Percentiles rank a stretch among this genome's conserved stretches.
Evolutionary conservation across 116 monocot genomes (phyloP).

Genomic region (Phalaenopsis hybrid): DNA sequence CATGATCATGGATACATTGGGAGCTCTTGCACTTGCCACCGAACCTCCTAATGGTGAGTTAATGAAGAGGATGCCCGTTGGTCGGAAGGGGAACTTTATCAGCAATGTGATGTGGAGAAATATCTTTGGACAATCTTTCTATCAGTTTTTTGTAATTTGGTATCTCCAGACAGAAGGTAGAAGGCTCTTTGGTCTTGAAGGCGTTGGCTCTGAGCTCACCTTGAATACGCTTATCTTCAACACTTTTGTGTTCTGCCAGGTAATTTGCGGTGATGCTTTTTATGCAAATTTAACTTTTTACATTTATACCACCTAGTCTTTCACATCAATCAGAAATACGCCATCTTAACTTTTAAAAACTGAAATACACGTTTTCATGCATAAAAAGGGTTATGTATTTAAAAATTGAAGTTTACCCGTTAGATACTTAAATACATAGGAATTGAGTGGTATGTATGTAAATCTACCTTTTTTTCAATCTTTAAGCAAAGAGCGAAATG

Average conservation of each 20-base stretch:
- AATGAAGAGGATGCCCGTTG: constrained; percentile 65
- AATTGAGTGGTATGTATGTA: too few species aligned
- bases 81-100: constrained; percentile 62
- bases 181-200: constrained; percentile 41
- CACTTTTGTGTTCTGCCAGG: constrained; percentile 88
- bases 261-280: constrained; percentile 18
- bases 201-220: constrained; percentile 33
- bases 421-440: too few species aligned
- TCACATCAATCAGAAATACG: too few species aligned
- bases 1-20: constrained; percentile 92
- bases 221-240: constrained; percentile 85
- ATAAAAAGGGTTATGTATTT: too few species aligned
- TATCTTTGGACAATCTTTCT: constrained; percentile 66
- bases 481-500: too few species aligned
- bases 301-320: too few species aligned
- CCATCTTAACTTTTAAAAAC: too few species aligned
- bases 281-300: too few species aligned
- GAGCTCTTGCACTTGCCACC: constrained; percentile 82
- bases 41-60: constrained; percentile 68
- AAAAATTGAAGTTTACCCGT: too few species aligned
- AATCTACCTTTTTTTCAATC: too few species aligned
- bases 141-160: constrained; percentile 67
- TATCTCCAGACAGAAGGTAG: constrained; percentile 56
- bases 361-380: too few species aligned
- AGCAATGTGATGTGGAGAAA: constrained; percentile 88